A percentile compares a stretch with the other conserved stretches of the same genome.
phyloP scores from a whole-genome alignment of 108 stramenopile genomes.

The Mediolabrus comicus region DNA sequence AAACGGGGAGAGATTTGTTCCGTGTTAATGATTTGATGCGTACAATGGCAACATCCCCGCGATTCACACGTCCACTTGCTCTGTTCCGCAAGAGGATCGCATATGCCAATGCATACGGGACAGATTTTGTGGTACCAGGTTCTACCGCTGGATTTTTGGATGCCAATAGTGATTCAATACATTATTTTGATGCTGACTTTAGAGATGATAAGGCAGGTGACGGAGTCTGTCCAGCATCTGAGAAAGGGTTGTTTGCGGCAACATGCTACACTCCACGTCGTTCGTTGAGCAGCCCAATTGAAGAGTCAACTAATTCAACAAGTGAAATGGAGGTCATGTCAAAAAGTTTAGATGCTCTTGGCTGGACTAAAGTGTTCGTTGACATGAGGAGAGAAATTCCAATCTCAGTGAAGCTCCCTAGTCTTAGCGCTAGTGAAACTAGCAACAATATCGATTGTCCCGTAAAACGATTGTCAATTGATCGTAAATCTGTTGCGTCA shows the following conservation, averaged over 20 bases:
- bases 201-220: neutral
- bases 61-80: slow-evolving; percentile 62
- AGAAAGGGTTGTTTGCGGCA: slow-evolving; percentile 27
- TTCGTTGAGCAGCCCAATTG: neutral
- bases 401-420: slow-evolving; percentile 12
- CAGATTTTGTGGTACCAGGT: slow-evolving; percentile 83
- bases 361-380: slow-evolving; percentile 80
- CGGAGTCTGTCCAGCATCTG: slow-evolving; percentile 12
- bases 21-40: slow-evolving; percentile 52
- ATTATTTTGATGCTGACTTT: slow-evolving; percentile 36
- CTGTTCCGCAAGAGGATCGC: slow-evolving; percentile 76
- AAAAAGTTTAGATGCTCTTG: slow-evolving; percentile 60
- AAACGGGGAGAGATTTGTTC: slow-evolving; percentile 56
- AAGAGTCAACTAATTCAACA: neutral
- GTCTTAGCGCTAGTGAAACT: slow-evolving; percentile 8
- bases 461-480: slow-evolving; percentile 32
- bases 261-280: slow-evolving; percentile 31
- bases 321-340: slow-evolving; percentile 41
- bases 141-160: slow-evolving; percentile 80
- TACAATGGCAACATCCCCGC: slow-evolving; percentile 41
- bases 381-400: slow-evolving; percentile 67
- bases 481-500: slow-evolving; percentile 31
- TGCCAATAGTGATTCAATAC: slow-evolving; percentile 49
- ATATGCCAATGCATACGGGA: slow-evolving; percentile 73
- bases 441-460: neutral